Percentiles rank a stretch among this genome's conserved stretches.
Conservation (phyloP, 441 rosid genomes). For the Biscutella laevigata region DNA sequence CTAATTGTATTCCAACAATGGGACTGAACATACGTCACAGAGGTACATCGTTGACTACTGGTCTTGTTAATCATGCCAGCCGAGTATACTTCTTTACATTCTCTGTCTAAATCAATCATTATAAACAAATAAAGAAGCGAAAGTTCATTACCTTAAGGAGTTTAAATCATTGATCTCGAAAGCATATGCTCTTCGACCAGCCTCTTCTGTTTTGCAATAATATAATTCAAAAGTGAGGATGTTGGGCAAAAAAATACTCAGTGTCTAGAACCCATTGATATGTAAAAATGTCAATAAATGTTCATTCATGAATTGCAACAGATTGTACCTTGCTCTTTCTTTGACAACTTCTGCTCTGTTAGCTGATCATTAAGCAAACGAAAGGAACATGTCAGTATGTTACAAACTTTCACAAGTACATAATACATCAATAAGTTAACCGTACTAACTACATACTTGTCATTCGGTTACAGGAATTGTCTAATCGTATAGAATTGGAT, state of each 20-base stretch:
- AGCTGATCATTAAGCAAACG: slow-evolving; percentile 39
- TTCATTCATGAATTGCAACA: slow-evolving; percentile 14
- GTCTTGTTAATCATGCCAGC: slow-evolving; percentile 8
- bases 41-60: slow-evolving; percentile 2
- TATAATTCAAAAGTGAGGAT: slow-evolving; percentile 8
- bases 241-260: not conserved
- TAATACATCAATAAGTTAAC: not conserved
- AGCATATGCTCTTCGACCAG: slow-evolving; percentile 58
- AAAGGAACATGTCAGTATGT: slow-evolving; percentile 18
- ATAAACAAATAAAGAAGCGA: slow-evolving; percentile 2
- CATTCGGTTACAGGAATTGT: not conserved
- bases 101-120: slow-evolving; percentile 1
- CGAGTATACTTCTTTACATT: slow-evolving; percentile 8
- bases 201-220: slow-evolving; percentile 50
- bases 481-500: not conserved
- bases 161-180: slow-evolving; percentile 50
- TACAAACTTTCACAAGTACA: slow-evolving; percentile 14
- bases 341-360: slow-evolving; percentile 64
- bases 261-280: not conserved
- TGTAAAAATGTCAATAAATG: not conserved
- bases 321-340: slow-evolving; percentile 73
- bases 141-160: slow-evolving; percentile 48
- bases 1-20: not conserved
- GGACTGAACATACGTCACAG: not conserved
- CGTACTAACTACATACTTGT: slow-evolving; percentile 4